Conservation (phyloP, 331 rosid species). For the Spiraea crenata region DNA sequence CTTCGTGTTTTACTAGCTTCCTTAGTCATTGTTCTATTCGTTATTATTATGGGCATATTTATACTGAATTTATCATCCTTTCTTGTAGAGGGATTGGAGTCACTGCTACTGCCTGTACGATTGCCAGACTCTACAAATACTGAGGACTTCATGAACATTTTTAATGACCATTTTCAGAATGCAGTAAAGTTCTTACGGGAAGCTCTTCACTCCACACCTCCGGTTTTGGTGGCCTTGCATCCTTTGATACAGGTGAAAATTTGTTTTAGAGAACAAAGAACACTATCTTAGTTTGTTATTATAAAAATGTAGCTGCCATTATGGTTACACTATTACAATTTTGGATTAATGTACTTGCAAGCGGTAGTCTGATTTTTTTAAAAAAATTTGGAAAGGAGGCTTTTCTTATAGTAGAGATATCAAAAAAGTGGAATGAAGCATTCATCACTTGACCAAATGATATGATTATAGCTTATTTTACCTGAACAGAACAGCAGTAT, state of each 20-base stretch:
- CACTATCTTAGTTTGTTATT: not conserved
- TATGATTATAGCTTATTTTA: not conserved
- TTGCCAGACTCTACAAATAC: conserved; percentile 40
- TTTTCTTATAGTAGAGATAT: not conserved
- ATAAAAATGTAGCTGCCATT: not conserved
- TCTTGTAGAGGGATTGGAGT: conserved; percentile 58
- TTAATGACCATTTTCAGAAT: conserved; percentile 43
- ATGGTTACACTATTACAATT: not conserved
- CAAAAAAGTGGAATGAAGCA: not conserved
- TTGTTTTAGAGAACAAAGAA: not conserved
- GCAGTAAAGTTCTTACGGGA: conserved; percentile 55
- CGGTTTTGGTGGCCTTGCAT: conserved; percentile 53
- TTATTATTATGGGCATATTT: conserved; percentile 17
- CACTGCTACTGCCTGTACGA: conserved; percentile 62
- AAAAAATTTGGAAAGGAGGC: conserved; percentile 2
- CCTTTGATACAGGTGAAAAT: conserved; percentile 72
- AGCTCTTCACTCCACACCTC: conserved; percentile 51
- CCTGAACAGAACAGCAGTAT: not conserved
- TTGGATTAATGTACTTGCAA: not conserved
- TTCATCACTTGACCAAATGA: not conserved
- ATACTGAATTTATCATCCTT: conserved; percentile 8
- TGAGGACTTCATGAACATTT: conserved; percentile 43
- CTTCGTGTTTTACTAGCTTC: conserved; percentile 6
- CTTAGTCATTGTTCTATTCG: conserved; percentile 1
- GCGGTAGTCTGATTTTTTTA: not conserved